Conservation (phyloP, 371 early-diverging fungal genomes). For the Apophysomyces elegans region DNA sequence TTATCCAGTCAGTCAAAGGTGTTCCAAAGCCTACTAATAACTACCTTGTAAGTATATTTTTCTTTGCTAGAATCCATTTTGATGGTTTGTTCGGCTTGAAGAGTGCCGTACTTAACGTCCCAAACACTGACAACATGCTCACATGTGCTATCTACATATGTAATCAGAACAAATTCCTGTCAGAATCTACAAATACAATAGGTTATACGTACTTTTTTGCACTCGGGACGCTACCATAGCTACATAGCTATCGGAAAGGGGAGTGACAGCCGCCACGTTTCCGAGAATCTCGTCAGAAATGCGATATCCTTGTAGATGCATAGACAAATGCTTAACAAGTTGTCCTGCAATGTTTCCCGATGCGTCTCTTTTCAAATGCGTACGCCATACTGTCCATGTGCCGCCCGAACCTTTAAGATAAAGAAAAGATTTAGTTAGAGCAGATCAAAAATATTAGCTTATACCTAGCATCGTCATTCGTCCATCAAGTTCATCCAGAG, state of each 20-base stretch:
- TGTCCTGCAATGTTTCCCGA: slow-evolving; percentile 36
- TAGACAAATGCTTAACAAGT: slow-evolving; percentile 29
- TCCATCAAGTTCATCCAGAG: slow-evolving; percentile 55
- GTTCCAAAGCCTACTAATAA: neutral
- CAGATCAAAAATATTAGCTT: neutral
- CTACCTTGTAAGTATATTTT: slow-evolving; percentile 40
- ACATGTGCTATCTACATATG: slow-evolving; percentile 10
- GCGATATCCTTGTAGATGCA: slow-evolving; percentile 32
- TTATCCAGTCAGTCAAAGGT: too few relatives aligned
- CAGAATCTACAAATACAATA: neutral
- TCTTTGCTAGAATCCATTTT: slow-evolving; percentile 25
- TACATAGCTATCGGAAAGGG: slow-evolving; percentile 58
- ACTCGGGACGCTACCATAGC: slow-evolving; percentile 56
- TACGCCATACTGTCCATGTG: slow-evolving; percentile 42
- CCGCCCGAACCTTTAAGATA: slow-evolving; percentile 26
- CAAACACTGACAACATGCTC: slow-evolving; percentile 71
- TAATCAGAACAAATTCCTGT: neutral
- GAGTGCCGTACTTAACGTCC: slow-evolving; percentile 74
- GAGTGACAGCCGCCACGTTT: slow-evolving; percentile 33
- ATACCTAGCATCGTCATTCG: slow-evolving; percentile 52
- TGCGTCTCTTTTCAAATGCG: slow-evolving; percentile 39
- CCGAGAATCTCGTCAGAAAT: slow-evolving; percentile 31
- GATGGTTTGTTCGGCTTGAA: slow-evolving; percentile 57
- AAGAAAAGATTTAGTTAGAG: neutral
- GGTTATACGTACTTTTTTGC: slow-evolving; percentile 33